These are phyloP conservation scores for Ploettnerulaceae sp. DNA, from an alignment of 2,329 filamentous ascomycete species.

Conservation along the genomic window DNA sequence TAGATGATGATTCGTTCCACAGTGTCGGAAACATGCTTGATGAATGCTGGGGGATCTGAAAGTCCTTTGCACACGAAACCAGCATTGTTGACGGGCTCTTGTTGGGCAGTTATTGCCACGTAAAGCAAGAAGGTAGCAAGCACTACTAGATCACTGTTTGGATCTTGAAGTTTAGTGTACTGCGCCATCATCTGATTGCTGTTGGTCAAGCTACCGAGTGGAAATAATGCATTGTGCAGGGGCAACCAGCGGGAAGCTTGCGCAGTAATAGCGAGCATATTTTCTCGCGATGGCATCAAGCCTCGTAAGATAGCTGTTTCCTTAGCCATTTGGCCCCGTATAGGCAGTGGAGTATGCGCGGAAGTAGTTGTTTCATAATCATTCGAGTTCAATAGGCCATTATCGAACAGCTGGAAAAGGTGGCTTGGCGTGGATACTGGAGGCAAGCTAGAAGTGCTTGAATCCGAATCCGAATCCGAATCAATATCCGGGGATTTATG, in stretches of 20 bases:
- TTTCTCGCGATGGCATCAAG: constrained; percentile 4
- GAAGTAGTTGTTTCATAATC: not conserved
- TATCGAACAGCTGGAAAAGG: constrained; percentile 9
- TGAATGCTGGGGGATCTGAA: not conserved
- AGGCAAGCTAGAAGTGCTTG: constrained; percentile 4
- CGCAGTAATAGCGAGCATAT: not conserved
- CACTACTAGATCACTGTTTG: not conserved
- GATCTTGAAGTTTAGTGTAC: not conserved
- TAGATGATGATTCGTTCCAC: constrained; percentile 6
- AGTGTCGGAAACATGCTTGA: constrained; percentile 7
- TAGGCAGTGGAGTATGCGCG: not conserved
- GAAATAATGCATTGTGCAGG: constrained; percentile 8
- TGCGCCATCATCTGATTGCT: constrained; percentile 6
- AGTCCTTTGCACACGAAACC: not conserved
- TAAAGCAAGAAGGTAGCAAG: constrained; percentile 3
- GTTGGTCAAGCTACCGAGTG: not conserved
- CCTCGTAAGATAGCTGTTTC: not conserved
- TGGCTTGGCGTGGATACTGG: constrained; percentile 3
- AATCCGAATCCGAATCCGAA: constrained; percentile 4
- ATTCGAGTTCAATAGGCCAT: constrained; percentile 2
- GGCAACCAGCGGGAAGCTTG: constrained; percentile 5
- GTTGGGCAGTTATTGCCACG: constrained; percentile 8
- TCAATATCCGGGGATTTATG: no score
- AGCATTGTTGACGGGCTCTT: constrained; percentile 4
- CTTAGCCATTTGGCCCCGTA: not conserved